Percentiles rank a stretch among this genome's conserved stretches.
These are phyloP conservation scores for Collybiopsis confluens DNA, from an alignment of 768 basidiomycete species.

Conservation along the genomic window DNA sequence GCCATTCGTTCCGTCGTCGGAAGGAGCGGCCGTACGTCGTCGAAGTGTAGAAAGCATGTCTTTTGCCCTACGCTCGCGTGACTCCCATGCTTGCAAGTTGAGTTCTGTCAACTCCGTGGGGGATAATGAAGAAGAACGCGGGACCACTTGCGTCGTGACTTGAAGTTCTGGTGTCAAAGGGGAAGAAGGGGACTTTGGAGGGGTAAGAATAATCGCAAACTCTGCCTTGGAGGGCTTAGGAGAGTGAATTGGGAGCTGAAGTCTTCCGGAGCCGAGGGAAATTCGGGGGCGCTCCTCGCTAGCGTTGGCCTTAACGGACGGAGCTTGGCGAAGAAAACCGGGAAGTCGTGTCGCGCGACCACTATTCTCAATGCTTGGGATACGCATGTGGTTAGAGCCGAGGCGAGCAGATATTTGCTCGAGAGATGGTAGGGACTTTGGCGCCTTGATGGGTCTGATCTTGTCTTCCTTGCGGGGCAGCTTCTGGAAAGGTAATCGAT, in stretches of 20 bases:
- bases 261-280: constrained; percentile 34
- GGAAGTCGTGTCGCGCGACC: constrained; percentile 27
- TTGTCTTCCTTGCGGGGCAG: constrained; percentile 9
- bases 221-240: constrained; percentile 22
- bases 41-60: constrained; percentile 65
- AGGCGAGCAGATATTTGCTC: constrained; percentile 73
- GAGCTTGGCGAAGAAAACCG: constrained; percentile 21
- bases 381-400: constrained; percentile 29
- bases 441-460: constrained; percentile 9
- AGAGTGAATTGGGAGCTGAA: constrained; percentile 36
- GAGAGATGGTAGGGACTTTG: constrained; percentile 54
- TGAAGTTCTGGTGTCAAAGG: constrained; percentile 39
- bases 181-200: constrained; percentile 30
- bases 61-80: constrained; percentile 52
- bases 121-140: constrained; percentile 38
- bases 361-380: constrained; percentile 17
- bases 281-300: constrained; percentile 19
- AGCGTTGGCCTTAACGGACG: constrained; percentile 18
- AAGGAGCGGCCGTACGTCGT: constrained; percentile 43
- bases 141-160: constrained; percentile 45
- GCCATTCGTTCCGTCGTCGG: constrained; percentile 21
- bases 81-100: constrained; percentile 47
- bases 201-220: constrained; percentile 21
- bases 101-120: constrained; percentile 47
- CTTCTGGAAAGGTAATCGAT: constrained; percentile 34